phyloP scores from a whole-genome alignment of 1,284 basidiomycete species.

The Violaceomyces palustris region DNA sequence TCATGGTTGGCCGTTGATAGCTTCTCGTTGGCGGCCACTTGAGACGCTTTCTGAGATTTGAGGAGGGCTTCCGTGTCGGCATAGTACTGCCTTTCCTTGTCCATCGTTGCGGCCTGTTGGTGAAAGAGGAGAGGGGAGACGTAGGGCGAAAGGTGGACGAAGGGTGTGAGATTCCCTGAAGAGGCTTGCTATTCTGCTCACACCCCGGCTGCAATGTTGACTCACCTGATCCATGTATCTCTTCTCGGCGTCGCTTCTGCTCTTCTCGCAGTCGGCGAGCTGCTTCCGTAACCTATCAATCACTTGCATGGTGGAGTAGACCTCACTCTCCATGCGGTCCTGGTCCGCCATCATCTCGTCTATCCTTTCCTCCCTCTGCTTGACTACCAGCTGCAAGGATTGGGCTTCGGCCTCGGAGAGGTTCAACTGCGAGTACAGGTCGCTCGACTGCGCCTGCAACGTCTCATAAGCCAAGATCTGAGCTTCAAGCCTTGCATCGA shows the following conservation, averaged over 20 bases:
- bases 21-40: conserved; percentile 27
- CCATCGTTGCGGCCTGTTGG: conserved; percentile 24
- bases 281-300: conserved; percentile 36
- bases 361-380: conserved; percentile 35
- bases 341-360: conserved; percentile 42
- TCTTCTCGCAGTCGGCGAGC: conserved; percentile 28
- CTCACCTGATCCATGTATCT: conserved; percentile 28
- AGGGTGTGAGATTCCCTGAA: too few species aligned
- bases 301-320: conserved; percentile 28
- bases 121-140: background rate
- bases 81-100: conserved; percentile 45
- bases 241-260: conserved; percentile 31
- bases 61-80: conserved; percentile 35
- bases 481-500: conserved; percentile 27
- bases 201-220: too few species aligned
- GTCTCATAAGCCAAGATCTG: conserved; percentile 26
- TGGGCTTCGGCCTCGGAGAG: conserved; percentile 13
- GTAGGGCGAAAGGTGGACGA: background rate
- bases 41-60: conserved; percentile 29
- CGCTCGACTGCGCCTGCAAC: conserved; percentile 17
- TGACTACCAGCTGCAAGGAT: conserved; percentile 16
- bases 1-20: conserved; percentile 28
- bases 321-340: conserved; percentile 36
- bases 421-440: conserved; percentile 15
- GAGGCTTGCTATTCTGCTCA: too few species aligned